phyloP scores from a whole-genome alignment of 2,329 filamentous ascomycete species.

The Geosmithia flava region DNA sequence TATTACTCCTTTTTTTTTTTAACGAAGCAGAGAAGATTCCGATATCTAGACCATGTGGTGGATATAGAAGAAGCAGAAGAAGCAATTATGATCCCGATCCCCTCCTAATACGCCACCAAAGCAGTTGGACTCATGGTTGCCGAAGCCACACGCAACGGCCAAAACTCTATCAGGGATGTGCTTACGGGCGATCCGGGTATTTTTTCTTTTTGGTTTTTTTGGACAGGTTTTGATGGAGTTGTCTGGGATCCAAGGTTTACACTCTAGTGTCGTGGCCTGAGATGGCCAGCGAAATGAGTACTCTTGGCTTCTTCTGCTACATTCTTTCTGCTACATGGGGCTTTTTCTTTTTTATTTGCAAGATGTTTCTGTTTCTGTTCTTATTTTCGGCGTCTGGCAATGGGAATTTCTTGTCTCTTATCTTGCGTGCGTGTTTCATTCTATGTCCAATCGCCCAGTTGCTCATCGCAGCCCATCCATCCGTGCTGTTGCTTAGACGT shows the following conservation, averaged over 20 bases:
- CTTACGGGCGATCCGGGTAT: too few species aligned
- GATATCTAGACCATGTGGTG: neutral
- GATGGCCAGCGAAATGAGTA: too few species aligned
- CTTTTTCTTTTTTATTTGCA: neutral
- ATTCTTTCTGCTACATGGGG: slow-evolving; percentile 1
- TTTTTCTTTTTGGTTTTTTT: too few species aligned
- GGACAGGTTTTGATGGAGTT: too few species aligned
- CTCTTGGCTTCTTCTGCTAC: neutral
- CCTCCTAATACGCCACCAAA: too few species aligned
- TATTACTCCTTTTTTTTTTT: neutral
- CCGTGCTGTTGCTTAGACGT: neutral
- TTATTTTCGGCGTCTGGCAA: slow-evolving; percentile 3
- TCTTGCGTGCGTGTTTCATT: neutral
- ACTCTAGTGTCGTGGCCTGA: too few species aligned
- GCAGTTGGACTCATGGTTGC: too few species aligned
- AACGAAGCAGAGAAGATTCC: neutral
- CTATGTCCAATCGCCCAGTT: neutral
- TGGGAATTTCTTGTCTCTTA: slow-evolving; percentile 1
- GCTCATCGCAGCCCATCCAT: neutral
- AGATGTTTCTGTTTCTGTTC: neutral
- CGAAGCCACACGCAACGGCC: too few species aligned
- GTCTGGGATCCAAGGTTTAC: too few species aligned
- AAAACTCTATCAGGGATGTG: too few species aligned
- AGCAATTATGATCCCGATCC: neutral
- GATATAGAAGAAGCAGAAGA: neutral